Evolutionary conservation across 2,329 filamentous ascomycete species (phyloP).

Genomic region (Monilinia fructicola): DNA sequence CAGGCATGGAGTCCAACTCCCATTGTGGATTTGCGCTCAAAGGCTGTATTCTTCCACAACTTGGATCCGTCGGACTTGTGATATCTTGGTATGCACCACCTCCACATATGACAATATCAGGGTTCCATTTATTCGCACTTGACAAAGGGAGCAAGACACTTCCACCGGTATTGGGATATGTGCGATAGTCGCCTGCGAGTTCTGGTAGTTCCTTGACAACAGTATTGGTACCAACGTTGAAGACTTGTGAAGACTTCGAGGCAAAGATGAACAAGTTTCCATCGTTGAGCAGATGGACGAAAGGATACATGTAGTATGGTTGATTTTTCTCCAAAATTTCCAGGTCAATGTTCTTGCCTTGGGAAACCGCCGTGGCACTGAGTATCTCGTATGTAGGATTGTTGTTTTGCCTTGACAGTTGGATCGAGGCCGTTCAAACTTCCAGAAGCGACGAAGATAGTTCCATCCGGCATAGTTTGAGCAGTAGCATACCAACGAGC

Average conservation of each 20-base stretch:
- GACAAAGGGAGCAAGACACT: slow-evolving; percentile 56
- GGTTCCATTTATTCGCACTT: slow-evolving; percentile 51
- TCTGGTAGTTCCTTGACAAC: slow-evolving; percentile 51
- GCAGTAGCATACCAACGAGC: slow-evolving; percentile 61
- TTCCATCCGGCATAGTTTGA: slow-evolving; percentile 57
- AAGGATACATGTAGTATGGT: slow-evolving; percentile 65
- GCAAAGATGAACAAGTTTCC: slow-evolving; percentile 58
- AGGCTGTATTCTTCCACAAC: slow-evolving; percentile 56
- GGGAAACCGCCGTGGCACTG: slow-evolving; percentile 48
- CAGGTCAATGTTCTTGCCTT: slow-evolving; percentile 50
- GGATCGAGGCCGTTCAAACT: slow-evolving; percentile 59
- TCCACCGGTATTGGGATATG: slow-evolving; percentile 60
- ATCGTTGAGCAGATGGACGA: slow-evolving; percentile 57
- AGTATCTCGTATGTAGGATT: slow-evolving; percentile 64
- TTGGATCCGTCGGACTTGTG: slow-evolving; percentile 56
- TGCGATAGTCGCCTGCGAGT: slow-evolving; percentile 56
- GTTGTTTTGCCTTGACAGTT: slow-evolving; percentile 55
- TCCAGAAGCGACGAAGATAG: slow-evolving; percentile 59
- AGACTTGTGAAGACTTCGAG: slow-evolving; percentile 56
- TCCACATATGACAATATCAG: slow-evolving; percentile 58
- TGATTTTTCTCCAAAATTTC: slow-evolving; percentile 57
- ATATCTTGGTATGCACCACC: slow-evolving; percentile 61
- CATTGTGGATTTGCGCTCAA: slow-evolving; percentile 50
- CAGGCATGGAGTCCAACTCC: slow-evolving; percentile 59
- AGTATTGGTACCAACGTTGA: slow-evolving; percentile 49